These are phyloP conservation scores for Hymenoscyphus scutula DNA, from an alignment of 2,329 filamentous ascomycete genomes.

Conservation along the genomic window DNA sequence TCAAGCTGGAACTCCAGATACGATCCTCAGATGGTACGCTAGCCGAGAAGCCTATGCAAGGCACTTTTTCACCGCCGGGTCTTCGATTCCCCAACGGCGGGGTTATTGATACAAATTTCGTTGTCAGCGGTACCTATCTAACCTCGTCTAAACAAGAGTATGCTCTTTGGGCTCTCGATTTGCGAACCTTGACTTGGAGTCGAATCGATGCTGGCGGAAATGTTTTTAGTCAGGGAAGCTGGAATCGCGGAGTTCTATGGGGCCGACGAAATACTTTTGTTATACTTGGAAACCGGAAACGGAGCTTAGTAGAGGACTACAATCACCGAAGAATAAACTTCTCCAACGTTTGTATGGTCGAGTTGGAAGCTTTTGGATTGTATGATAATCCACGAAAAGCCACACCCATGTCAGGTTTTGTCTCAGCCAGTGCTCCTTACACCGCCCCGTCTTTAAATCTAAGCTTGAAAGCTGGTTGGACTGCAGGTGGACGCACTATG, in stretches of 20 bases:
- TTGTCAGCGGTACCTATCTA: slow-evolving; percentile 94
- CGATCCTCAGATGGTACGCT: slow-evolving; percentile 79
- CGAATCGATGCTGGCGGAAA: slow-evolving; percentile 92
- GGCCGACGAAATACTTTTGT: slow-evolving; percentile 92
- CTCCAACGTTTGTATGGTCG: slow-evolving; percentile 92
- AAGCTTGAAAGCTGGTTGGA: slow-evolving; percentile 56
- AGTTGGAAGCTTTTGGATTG: slow-evolving; percentile 93
- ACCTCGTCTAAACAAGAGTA: slow-evolving; percentile 99
- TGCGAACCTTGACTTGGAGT: slow-evolving; percentile 86
- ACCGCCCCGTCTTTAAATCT: slow-evolving; percentile 48
- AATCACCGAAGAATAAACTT: slow-evolving; percentile 98
- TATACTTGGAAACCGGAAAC: slow-evolving; percentile 88
- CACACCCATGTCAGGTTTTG: slow-evolving; percentile 75
- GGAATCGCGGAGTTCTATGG: slow-evolving; percentile 95
- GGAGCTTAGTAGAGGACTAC: slow-evolving; percentile 94
- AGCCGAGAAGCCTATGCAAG: slow-evolving; percentile 84
- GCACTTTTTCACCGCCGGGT: slow-evolving; percentile 82
- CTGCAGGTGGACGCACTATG: slow-evolving; percentile 73
- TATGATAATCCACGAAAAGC: slow-evolving; percentile 90
- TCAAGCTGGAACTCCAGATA: slow-evolving; percentile 92
- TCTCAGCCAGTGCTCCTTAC: slow-evolving; percentile 75
- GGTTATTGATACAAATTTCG: slow-evolving; percentile 92
- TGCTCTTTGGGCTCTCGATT: slow-evolving; percentile 89
- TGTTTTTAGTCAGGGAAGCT: slow-evolving; percentile 95
- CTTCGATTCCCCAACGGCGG: slow-evolving; percentile 94